These are phyloP conservation scores for Babesia bovis DNA, from an alignment of 169 alveolate genomes.

Conservation along the genomic window DNA sequence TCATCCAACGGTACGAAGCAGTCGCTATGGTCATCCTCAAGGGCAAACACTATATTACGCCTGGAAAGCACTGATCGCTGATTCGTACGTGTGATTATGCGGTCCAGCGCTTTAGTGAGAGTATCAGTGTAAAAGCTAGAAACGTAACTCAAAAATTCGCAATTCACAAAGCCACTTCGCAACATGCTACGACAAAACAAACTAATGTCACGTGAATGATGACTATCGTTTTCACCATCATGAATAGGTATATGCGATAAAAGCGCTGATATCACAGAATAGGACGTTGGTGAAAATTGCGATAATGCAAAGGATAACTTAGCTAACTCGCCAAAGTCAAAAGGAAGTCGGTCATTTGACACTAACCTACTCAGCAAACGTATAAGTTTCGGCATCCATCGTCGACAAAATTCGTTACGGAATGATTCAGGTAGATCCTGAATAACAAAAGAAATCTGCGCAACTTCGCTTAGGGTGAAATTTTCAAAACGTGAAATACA, in stretches of 20 bases:
- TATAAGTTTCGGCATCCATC: constrained; percentile 26
- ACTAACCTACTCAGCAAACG: background rate
- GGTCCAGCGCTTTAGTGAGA: background rate
- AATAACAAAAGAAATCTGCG: constrained; percentile 5
- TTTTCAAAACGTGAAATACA: constrained; percentile 9
- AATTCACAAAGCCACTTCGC: constrained; percentile 9
- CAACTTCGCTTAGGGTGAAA: constrained; percentile 15
- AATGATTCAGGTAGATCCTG: constrained; percentile 3
- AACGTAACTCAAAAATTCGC: background rate
- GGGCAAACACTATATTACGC: constrained; percentile 1
- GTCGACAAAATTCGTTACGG: background rate
- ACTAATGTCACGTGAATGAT: constrained; percentile 23
- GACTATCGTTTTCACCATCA: background rate
- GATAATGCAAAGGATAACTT: constrained; percentile 30
- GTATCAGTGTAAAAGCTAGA: constrained; percentile 3
- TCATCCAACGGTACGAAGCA: constrained; percentile 3
- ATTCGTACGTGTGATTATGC: background rate
- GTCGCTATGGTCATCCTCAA: constrained; percentile 26
- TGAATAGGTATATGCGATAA: background rate
- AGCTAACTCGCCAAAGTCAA: constrained; percentile 37
- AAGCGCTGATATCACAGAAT: background rate
- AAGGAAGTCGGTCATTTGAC: background rate
- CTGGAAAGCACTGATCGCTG: background rate
- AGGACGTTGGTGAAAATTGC: background rate
- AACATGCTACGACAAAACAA: constrained; percentile 39